Evolutionary conservation across 495 filamentous ascomycete species (phyloP).

Genomic region (Daldinia decipiens): DNA sequence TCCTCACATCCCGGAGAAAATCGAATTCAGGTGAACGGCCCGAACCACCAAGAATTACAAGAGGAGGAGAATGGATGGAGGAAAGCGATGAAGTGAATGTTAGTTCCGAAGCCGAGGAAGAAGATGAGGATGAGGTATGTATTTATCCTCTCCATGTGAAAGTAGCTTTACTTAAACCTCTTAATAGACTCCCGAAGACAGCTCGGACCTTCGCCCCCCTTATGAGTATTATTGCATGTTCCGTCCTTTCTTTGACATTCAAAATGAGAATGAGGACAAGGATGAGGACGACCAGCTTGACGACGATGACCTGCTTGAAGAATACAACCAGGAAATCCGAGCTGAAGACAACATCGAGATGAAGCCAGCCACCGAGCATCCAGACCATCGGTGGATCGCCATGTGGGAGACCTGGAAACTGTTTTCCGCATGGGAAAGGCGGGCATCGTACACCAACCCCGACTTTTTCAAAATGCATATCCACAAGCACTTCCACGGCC

Average conservation of each 20-base stretch:
- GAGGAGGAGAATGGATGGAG: conserved; percentile 11
- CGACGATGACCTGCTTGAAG: conserved; percentile 29
- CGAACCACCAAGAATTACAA: conserved; percentile 11
- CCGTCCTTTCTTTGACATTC: conserved; percentile 39
- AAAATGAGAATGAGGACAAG: conserved; percentile 36
- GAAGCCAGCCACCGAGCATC: conserved; percentile 33
- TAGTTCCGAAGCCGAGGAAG: conserved; percentile 24
- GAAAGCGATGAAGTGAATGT: conserved; percentile 17
- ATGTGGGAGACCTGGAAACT: conserved; percentile 42
- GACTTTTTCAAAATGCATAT: conserved; percentile 39
- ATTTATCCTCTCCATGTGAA: conserved; percentile 4
- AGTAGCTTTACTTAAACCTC: conserved; percentile 9
- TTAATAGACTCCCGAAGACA: conserved; percentile 18
- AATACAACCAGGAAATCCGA: conserved; percentile 27
- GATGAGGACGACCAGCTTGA: conserved; percentile 30
- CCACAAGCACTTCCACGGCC: conserved; percentile 31
- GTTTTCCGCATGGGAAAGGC: conserved; percentile 34
- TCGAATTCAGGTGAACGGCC: conserved; percentile 12
- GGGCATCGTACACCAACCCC: conserved; percentile 35
- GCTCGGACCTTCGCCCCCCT: conserved; percentile 17
- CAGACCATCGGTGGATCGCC: conserved; percentile 34
- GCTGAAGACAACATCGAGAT: conserved; percentile 35
- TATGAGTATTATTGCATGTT: conserved; percentile 37
- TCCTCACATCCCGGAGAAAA: conserved; percentile 6
- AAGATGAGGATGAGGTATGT: conserved; percentile 33